Percentiles rank a stretch among this genome's conserved stretches.
These are phyloP conservation scores for Aspergillus saccharolyticus DNA, from an alignment of 495 filamentous ascomycete species.

Conservation along the genomic window DNA sequence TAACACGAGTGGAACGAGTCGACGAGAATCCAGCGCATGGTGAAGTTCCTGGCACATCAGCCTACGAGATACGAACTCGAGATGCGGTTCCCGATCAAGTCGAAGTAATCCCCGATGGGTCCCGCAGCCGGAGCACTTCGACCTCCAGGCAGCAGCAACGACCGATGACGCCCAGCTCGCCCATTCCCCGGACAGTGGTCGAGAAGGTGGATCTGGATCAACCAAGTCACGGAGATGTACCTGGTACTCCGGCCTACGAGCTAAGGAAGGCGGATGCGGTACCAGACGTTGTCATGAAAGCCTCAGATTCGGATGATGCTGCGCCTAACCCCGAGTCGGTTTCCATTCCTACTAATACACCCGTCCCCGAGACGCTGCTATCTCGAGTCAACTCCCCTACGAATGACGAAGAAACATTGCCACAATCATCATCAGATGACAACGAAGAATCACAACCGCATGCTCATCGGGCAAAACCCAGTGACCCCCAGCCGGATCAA, in stretches of 20 bases:
- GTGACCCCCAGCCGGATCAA: constrained; percentile 47
- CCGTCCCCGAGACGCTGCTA: constrained; percentile 44
- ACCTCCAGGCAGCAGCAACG: constrained; percentile 32
- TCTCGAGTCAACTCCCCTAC: constrained; percentile 39
- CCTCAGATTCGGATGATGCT: constrained; percentile 24
- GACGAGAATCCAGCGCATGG: constrained; percentile 54
- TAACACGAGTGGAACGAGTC: constrained; percentile 57
- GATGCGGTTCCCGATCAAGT: constrained; percentile 66
- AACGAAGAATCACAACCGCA: constrained; percentile 23
- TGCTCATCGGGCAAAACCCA: constrained; percentile 39
- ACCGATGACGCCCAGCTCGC: constrained; percentile 47
- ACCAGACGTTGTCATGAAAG: constrained; percentile 61
- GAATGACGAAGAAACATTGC: constrained; percentile 29
- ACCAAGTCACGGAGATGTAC: constrained; percentile 79
- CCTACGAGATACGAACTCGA: constrained; percentile 51
- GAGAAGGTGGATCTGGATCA: constrained; percentile 66
- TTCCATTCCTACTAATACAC: constrained; percentile 14
- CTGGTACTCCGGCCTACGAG: constrained; percentile 73
- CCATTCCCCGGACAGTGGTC: constrained; percentile 77
- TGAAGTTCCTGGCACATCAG: constrained; percentile 57
- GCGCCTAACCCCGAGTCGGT: constrained; percentile 18
- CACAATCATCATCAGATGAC: background rate
- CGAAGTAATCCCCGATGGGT: constrained; percentile 55
- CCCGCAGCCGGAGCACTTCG: constrained; percentile 43
- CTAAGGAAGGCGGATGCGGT: constrained; percentile 75